These are phyloP conservation scores for Flaveria linearis DNA, from an alignment of 129 eudicot species.

Conservation along the genomic window DNA sequence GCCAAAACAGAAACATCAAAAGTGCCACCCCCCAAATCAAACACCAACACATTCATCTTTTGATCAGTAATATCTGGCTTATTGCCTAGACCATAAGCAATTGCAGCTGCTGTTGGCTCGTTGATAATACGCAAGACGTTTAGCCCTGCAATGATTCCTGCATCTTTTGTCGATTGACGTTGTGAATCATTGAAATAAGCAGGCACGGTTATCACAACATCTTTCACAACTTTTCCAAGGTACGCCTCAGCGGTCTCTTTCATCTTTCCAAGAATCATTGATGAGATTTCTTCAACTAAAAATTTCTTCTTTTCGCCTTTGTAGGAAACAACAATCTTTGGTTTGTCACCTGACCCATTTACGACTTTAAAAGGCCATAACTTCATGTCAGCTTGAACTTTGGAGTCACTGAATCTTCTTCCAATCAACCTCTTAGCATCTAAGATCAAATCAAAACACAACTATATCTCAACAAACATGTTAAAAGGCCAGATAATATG, in stretches of 20 bases:
- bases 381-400: conserved; percentile 17
- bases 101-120: conserved; percentile 38
- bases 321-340: conserved; percentile 31
- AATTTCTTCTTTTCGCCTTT: conserved; percentile 29
- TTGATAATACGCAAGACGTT: conserved; percentile 26
- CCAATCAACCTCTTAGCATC: conserved; percentile 35
- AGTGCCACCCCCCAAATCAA: conserved; percentile 43
- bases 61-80: background rate
- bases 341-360: conserved; percentile 12
- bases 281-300: conserved; percentile 34
- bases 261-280: conserved; percentile 34
- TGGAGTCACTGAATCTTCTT: conserved; percentile 13
- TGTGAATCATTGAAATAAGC: conserved; percentile 30
- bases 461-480: no score
- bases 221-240: conserved; percentile 24
- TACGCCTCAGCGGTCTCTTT: conserved; percentile 22
- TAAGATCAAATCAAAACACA: background rate
- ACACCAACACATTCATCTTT: conserved; percentile 17
- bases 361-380: conserved; percentile 26
- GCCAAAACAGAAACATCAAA: conserved; percentile 35
- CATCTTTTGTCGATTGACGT: conserved; percentile 33
- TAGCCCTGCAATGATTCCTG: conserved; percentile 23
- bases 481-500: no score
- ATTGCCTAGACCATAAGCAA: conserved; percentile 32
- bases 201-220: conserved; percentile 25